Evolutionary conservation across 2,329 filamentous ascomycete species (phyloP).

Genomic region (Ophiostoma piceae): DNA sequence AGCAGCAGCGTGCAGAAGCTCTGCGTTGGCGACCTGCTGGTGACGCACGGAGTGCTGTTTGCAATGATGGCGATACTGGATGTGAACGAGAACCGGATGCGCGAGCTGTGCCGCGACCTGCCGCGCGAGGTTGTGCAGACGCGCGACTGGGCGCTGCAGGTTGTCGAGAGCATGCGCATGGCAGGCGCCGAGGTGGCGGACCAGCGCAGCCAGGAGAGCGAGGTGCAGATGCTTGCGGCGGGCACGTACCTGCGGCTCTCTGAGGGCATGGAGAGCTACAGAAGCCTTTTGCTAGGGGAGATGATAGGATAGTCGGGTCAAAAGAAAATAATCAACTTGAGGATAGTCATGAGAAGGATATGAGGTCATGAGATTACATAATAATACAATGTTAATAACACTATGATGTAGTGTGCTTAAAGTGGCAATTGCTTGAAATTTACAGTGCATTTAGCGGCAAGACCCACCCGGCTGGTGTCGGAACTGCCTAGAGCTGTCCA

Average conservation of each 20-base stretch:
- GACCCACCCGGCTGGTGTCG: slow-evolving; percentile 17
- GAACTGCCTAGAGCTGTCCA: slow-evolving; percentile 10
- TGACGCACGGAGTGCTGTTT: slow-evolving; percentile 72
- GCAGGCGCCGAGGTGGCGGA: slow-evolving; percentile 44
- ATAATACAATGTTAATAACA: not conserved
- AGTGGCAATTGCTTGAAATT: not conserved
- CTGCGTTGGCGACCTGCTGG: slow-evolving; percentile 50
- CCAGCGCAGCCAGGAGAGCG: slow-evolving; percentile 63
- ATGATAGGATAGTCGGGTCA: slow-evolving; percentile 39
- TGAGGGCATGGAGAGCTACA: slow-evolving; percentile 78
- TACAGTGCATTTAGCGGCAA: not conserved
- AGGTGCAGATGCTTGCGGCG: slow-evolving; percentile 71
- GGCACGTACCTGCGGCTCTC: slow-evolving; percentile 70
- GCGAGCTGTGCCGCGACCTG: slow-evolving; percentile 66
- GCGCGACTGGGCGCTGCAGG: slow-evolving; percentile 69
- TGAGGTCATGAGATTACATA: slow-evolving; percentile 3
- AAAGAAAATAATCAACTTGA: not conserved
- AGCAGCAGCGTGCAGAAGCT: slow-evolving; percentile 52
- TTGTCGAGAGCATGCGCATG: slow-evolving; percentile 61
- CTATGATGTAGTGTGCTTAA: not conserved
- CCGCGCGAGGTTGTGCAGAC: slow-evolving; percentile 77
- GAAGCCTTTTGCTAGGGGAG: slow-evolving; percentile 69
- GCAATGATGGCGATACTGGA: slow-evolving; percentile 75
- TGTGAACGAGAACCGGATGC: slow-evolving; percentile 67
- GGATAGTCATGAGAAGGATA: not conserved